These are phyloP conservation scores for Cardamine resedifolia DNA, from an alignment of 345 rosid genomes.

Conservation along the genomic window DNA sequence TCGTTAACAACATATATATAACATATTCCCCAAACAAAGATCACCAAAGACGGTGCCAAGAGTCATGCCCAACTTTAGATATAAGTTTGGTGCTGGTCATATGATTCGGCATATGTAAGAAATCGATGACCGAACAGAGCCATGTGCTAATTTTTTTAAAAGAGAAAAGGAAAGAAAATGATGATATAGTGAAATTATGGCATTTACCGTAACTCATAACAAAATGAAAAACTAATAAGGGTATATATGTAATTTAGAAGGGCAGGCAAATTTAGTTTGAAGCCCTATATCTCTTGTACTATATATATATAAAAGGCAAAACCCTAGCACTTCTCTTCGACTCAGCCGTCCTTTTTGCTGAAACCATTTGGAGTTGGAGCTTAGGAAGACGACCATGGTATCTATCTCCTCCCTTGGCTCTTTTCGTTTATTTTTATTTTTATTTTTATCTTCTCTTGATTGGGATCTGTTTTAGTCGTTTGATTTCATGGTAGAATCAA, in stretches of 20 bases:
- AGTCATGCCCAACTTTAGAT: background rate
- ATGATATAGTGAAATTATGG: background rate
- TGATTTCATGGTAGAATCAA: background rate
- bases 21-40: background rate
- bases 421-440: background rate
- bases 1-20: too few species aligned
- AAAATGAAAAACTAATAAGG: background rate
- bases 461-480: background rate
- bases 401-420: background rate
- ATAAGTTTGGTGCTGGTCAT: background rate
- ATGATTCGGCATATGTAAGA: background rate
- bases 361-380: slow-evolving; percentile 24
- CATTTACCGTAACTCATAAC: background rate
- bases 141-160: too few species aligned
- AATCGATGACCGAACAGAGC: background rate
- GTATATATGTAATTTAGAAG: background rate
- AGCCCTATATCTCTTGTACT: slow-evolving; percentile 26
- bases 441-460: background rate
- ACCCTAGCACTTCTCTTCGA: slow-evolving; percentile 16
- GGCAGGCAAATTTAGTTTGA: background rate
- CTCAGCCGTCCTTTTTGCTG: slow-evolving; percentile 28
- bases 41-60: background rate
- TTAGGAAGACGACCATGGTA: slow-evolving; percentile 27
- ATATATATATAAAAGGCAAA: slow-evolving; percentile 22
- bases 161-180: too few species aligned